Base-by-base conservation (phyloP, 1,284 basidiomycete genomes). In the Fomes fomentarius region DNA sequence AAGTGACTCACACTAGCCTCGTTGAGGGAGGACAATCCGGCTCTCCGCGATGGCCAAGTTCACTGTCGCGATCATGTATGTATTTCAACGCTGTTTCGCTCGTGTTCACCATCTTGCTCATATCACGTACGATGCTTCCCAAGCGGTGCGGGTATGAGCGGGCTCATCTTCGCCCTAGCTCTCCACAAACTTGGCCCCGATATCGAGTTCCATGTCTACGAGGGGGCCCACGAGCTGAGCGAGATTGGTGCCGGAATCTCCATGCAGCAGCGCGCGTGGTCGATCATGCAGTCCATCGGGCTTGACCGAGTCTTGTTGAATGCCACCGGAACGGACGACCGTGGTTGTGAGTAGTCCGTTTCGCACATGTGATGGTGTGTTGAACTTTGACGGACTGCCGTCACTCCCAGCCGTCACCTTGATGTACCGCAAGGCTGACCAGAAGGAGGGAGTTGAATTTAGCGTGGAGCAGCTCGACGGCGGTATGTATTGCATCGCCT, bases 191-290 rank as follows among this genome's bases (percentile, higher is more conserved):
- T 40, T 22, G 53, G 69, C 37, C 62, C 71, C 5, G 68, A 75
- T 51, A 71, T 78, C 30, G 68, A 72, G 21, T 58, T 51, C 47
- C 25, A 80, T 51, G 64, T 85, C 34, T 85, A 78, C 56, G 83
- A 85, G 67, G 73, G 71, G 5, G 75, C 79, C 21, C 61, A 63
- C 28, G 64, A 76, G 47, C 75, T 83, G 41, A 65, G 73, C 22
- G 80, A 83, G 63, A 41, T 82, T 19, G 83, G 83, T 15, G 82
- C 82, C n/a, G 82, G 83, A 6, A 71, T 85, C 39, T 80, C 78
- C 1, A 63, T 85, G 69, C 83, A 68, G 63, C 71, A 74, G 37
- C 74, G 81, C 70, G 66, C 74, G 41, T 77, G 76, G 80, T 73
- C 76, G 63, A 71, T 83, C 49, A 67, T 85, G 39, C 67, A 64